A percentile compares a stretch with the other conserved stretches of the same genome.
These are phyloP conservation scores for Penicilliopsis zonata DNA, from an alignment of 495 filamentous ascomycete species.

Conservation along the genomic window DNA sequence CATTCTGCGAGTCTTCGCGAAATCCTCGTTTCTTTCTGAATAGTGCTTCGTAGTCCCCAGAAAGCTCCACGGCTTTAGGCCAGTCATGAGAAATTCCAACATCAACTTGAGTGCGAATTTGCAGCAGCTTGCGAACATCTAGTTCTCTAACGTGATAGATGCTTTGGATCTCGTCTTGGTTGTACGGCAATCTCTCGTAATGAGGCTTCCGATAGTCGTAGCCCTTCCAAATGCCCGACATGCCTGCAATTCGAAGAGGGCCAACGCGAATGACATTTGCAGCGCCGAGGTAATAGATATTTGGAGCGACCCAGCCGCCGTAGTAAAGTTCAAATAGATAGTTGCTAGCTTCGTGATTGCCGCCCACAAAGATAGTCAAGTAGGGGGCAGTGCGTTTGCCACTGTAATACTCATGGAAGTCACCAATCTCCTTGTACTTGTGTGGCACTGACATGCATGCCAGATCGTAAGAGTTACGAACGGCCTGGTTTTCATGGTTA, in stretches of 20 bases:
- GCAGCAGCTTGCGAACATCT: slow-evolving; percentile 84
- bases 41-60: slow-evolving; percentile 50
- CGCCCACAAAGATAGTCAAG: slow-evolving; percentile 81
- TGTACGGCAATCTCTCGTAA: slow-evolving; percentile 79
- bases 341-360: slow-evolving; percentile 88
- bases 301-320: slow-evolving; percentile 92
- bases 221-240: slow-evolving; percentile 89
- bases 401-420: slow-evolving; percentile 90
- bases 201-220: slow-evolving; percentile 74
- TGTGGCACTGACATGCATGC: slow-evolving; percentile 73
- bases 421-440: slow-evolving; percentile 74
- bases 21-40: slow-evolving; percentile 64
- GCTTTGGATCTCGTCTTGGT: slow-evolving; percentile 51
- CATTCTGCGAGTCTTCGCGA: slow-evolving; percentile 55
- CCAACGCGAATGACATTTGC: slow-evolving; percentile 78
- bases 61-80: slow-evolving; percentile 68
- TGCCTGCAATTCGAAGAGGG: slow-evolving; percentile 72
- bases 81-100: slow-evolving; percentile 91
- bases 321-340: slow-evolving; percentile 87
- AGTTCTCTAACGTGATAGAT: slow-evolving; percentile 85
- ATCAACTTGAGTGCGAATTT: slow-evolving; percentile 71
- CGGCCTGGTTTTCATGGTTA: slow-evolving; percentile 41
- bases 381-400: slow-evolving; percentile 67
- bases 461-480: slow-evolving; percentile 79
- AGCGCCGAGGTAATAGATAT: slow-evolving; percentile 92